Evolutionary conservation across 352 stramenopile genomes (phyloP), one percentile per base, ranked within the genome.

Genomic region (Aphanomyces stellatus): DNA sequence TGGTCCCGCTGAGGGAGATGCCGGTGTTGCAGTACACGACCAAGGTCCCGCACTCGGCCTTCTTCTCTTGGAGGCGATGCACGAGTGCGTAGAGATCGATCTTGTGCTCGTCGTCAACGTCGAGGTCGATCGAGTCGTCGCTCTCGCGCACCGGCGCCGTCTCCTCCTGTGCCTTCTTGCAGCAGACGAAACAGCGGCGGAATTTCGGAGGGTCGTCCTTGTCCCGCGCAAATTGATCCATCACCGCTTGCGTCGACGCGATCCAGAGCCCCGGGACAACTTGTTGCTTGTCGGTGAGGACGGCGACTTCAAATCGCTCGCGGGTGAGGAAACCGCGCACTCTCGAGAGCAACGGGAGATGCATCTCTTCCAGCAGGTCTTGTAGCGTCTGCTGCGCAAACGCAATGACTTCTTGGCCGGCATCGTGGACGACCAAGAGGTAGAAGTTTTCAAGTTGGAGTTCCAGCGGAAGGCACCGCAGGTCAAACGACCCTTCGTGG

Each of bases 381-480:
- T 27, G 15, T 7, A 67, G 28, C 7, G 4, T 33, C 8, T 22
- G 24, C 57, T 67, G 41, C 4, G 48, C 60, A 24, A 15, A 22
- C 5, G 60, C 60, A 30, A 67, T 22, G 34, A 67, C 41, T 27
- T 57, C 60, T 19, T 67, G 34, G 10, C 37, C 41, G 19, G 37
- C 41, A 5, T 22, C 27, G n/a, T 60, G 34, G 0, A 57, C 46
- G 10, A 57, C 46, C 30, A 67, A 46, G 10, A 59, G 33, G 34
- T 67, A 67, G 24, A 59, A 25, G 35, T 67, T 67, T 22, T 67
- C 60, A 8, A 67, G 27, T 7, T 67, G 60, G 13, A 57, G 37
- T 25, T 67, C 60, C 10, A 67, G 34, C 6, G 27, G 13, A 5
- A 30, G 7, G 28, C 35, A n/a, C 6, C 60, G 60, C 22, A 67